phyloP scores from a whole-genome alignment of 768 basidiomycete genomes.

The Lactifluus subvellereus region DNA sequence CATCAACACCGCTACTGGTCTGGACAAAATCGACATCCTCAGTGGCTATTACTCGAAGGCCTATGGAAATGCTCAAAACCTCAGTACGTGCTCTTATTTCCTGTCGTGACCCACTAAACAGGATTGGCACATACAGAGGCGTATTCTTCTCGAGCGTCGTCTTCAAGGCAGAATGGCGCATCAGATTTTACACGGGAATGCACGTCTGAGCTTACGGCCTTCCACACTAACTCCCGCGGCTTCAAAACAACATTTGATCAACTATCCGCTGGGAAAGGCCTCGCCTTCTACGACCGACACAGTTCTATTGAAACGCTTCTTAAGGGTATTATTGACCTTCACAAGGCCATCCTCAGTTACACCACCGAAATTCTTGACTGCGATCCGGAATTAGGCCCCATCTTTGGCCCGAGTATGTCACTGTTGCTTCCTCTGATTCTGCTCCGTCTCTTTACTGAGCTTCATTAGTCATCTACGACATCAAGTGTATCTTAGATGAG shows the following conservation, averaged over 20 bases:
- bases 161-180: constrained; percentile 25
- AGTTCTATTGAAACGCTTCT: constrained; percentile 43
- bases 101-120: neutral
- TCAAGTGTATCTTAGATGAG: constrained; percentile 56
- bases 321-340: constrained; percentile 43
- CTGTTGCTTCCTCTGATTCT: neutral
- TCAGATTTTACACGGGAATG: constrained; percentile 41
- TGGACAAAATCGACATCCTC: constrained; percentile 28
- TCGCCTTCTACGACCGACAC: constrained; percentile 43
- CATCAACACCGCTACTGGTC: constrained; percentile 15
- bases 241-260: constrained; percentile 30
- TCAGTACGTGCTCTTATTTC: constrained; percentile 26
- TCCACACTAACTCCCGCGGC: constrained; percentile 32
- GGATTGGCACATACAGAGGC: neutral
- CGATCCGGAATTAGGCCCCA: constrained; percentile 44
- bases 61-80: constrained; percentile 25
- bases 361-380: constrained; percentile 33
- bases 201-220: constrained; percentile 33
- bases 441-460: constrained; percentile 1
- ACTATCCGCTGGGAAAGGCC: constrained; percentile 40
- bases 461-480: constrained; percentile 46
- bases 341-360: constrained; percentile 41
- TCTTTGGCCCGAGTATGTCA: constrained; percentile 47
- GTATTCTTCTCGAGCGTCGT: constrained; percentile 32
- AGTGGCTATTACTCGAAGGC: constrained; percentile 27